Percentiles rank a stretch among this genome's conserved stretches.
Evolutionary conservation across 2,329 filamentous ascomycete species (phyloP).

Genomic region (Microdochium nivale): DNA sequence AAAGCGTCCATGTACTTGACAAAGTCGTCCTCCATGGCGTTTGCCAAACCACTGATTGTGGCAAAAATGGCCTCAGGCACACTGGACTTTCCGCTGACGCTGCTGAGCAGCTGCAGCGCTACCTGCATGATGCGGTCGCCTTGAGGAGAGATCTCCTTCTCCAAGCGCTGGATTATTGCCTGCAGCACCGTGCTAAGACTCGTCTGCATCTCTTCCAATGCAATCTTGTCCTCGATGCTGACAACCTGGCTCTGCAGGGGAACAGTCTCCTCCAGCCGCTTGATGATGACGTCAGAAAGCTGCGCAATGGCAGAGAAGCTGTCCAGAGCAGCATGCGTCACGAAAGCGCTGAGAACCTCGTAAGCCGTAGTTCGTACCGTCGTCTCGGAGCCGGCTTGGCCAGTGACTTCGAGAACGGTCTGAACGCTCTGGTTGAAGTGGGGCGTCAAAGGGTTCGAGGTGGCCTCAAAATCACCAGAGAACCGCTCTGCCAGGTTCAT

Average conservation of each 20-base stretch:
- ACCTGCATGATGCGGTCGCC: constrained; percentile 92
- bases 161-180: constrained; percentile 83
- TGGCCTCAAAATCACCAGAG: constrained; percentile 71
- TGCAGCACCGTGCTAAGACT: constrained; percentile 87
- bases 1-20: constrained; percentile 97
- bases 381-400: constrained; percentile 73
- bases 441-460: constrained; percentile 73
- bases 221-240: constrained; percentile 93
- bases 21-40: constrained; percentile 86
- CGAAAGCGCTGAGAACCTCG: constrained; percentile 91
- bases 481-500: constrained; percentile 98
- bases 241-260: constrained; percentile 88
- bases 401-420: constrained; percentile 78
- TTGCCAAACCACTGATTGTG: constrained; percentile 84
- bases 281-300: constrained; percentile 80
- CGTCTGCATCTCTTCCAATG: constrained; percentile 95
- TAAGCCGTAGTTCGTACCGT: constrained; percentile 91
- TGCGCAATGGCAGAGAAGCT: constrained; percentile 72
- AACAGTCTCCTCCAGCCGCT: constrained; percentile 84
- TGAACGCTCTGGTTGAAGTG: constrained; percentile 91
- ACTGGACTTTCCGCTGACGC: constrained; percentile 75
- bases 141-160: constrained; percentile 83
- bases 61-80: constrained; percentile 93
- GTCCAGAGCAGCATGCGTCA: constrained; percentile 82
- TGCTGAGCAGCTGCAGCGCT: constrained; percentile 70